These are phyloP conservation scores for Vanderwaltozyma verrucispora DNA, from an alignment of 805 yeast genomes.

Conservation along the genomic window DNA sequence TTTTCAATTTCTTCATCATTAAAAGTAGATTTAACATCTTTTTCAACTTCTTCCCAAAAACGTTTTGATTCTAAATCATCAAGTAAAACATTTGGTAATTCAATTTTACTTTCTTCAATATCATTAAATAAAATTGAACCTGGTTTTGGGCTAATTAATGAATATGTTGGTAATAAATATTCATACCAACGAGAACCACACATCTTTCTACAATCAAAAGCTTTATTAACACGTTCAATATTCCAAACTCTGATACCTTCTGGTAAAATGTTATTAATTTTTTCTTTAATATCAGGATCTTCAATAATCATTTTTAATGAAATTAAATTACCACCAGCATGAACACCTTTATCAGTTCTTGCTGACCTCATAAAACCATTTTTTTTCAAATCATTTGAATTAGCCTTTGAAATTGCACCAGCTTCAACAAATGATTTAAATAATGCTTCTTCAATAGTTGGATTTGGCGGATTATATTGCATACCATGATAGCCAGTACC, in stretches of 20 bases:
- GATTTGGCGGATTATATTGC: constrained; percentile 82
- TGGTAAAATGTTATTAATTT: constrained; percentile 69
- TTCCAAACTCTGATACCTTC: constrained; percentile 92
- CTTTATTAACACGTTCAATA: constrained; percentile 73
- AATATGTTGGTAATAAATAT: constrained; percentile 84
- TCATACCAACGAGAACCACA: constrained; percentile 95
- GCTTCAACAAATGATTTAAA: constrained; percentile 75
- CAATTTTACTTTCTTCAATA: constrained; percentile 41
- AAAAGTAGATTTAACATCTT: constrained; percentile 29
- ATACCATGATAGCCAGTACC: constrained; percentile 96
- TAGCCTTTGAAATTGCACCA: constrained; percentile 80
- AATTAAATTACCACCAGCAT: constrained; percentile 91
- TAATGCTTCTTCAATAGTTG: constrained; percentile 83
- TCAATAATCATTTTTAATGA: constrained; percentile 78
- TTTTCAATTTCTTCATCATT: constrained; percentile 18
- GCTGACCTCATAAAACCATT: constrained; percentile 81
- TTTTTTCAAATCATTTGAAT: constrained; percentile 80
- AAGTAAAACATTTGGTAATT: constrained; percentile 49
- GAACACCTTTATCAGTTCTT: constrained; percentile 92
- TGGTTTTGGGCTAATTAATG: constrained; percentile 87
- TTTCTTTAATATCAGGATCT: constrained; percentile 55
- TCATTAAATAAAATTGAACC: constrained; percentile 51
- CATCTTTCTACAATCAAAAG: constrained; percentile 90
- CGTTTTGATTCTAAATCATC: constrained; percentile 57
- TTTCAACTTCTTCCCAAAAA: constrained; percentile 56